A percentile compares a stretch with the other conserved stretches of the same genome.
phyloP scores from a whole-genome alignment of 2,329 filamentous ascomycete species.

The Fusarium sp. region DNA sequence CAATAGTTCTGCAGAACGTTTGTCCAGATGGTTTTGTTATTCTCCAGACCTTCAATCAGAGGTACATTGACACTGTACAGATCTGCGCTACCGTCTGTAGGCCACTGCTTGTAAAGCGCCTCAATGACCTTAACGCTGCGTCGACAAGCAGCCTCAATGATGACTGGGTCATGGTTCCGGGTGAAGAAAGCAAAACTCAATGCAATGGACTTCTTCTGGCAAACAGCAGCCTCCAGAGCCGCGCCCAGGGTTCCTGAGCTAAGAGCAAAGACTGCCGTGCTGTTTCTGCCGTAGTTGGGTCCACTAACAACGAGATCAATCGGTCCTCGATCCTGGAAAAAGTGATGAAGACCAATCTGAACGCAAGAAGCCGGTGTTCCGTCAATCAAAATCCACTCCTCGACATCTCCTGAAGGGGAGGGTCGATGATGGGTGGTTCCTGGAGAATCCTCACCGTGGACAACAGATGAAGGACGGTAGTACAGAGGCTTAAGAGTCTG shows the following conservation, averaged over 20 bases:
- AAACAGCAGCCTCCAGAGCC: constrained; percentile 83
- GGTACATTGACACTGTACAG: constrained; percentile 96
- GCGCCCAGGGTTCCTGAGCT: constrained; percentile 84
- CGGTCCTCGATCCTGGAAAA: constrained; percentile 79
- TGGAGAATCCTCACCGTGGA: constrained; percentile 64
- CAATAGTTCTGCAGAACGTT: constrained; percentile 93
- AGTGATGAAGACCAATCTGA: constrained; percentile 86
- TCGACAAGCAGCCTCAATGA: constrained; percentile 83
- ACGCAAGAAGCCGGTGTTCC: constrained; percentile 86
- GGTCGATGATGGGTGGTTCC: constrained; percentile 74
- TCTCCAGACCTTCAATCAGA: constrained; percentile 80
- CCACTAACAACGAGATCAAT: constrained; percentile 84
- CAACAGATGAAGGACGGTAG: constrained; percentile 73
- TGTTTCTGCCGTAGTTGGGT: constrained; percentile 88
- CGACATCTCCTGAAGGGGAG: constrained; percentile 69
- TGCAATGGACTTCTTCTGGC: constrained; percentile 80
- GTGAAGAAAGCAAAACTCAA: constrained; percentile 93
- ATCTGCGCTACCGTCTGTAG: constrained; percentile 75
- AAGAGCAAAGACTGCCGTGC: constrained; percentile 83
- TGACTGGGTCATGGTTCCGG: constrained; percentile 83
- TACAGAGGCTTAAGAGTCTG: constrained; percentile 88
- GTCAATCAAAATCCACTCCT: constrained; percentile 87
- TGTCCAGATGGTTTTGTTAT: constrained; percentile 84
- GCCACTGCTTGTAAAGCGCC: constrained; percentile 83
- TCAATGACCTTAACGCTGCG: constrained; percentile 85